A percentile compares a stretch with the other conserved stretches of the same genome.
phyloP scores from a whole-genome alignment of 2,329 filamentous ascomycete species.

The Blastomyces emzantsi region DNA sequence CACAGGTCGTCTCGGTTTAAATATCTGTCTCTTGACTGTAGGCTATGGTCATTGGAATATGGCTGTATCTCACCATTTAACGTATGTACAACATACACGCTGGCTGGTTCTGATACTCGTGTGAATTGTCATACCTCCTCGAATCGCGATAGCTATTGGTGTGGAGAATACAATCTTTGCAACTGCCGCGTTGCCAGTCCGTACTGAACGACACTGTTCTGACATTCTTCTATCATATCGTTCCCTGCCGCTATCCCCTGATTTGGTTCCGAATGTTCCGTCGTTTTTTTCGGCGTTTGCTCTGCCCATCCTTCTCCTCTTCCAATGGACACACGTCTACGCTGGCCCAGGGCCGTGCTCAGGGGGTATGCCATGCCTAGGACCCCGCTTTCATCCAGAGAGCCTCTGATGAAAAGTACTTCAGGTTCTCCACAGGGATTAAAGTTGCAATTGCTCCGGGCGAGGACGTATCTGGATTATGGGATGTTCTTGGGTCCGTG shows the following conservation, averaged over 20 bases:
- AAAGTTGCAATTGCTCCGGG: slow-evolving; percentile 44
- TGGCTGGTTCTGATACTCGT: neutral
- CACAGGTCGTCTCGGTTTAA: neutral
- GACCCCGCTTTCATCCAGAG: slow-evolving; percentile 39
- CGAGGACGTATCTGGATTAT: slow-evolving; percentile 42
- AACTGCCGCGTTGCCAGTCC: neutral
- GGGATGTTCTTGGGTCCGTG: slow-evolving; percentile 41
- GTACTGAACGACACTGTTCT: neutral
- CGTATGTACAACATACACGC: neutral
- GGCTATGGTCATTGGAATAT: neutral
- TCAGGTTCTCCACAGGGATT: slow-evolving; percentile 45
- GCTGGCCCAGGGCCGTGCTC: slow-evolving; percentile 4
- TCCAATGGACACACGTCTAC: neutral
- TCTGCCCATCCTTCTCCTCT: neutral
- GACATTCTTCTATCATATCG: neutral
- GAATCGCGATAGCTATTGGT: neutral
- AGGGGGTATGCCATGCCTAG: slow-evolving; percentile 21
- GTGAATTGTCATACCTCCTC: neutral
- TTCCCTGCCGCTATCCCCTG: neutral
- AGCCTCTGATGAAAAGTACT: slow-evolving; percentile 42
- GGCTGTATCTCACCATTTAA: neutral
- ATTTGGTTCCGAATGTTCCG: neutral
- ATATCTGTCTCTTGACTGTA: neutral
- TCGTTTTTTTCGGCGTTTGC: neutral
- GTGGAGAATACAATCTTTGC: neutral